Evolutionary conservation across 2,329 filamentous ascomycete species (phyloP), one percentile per base, ranked within the genome.

Genomic region (Chaetomiaceae sp.): DNA sequence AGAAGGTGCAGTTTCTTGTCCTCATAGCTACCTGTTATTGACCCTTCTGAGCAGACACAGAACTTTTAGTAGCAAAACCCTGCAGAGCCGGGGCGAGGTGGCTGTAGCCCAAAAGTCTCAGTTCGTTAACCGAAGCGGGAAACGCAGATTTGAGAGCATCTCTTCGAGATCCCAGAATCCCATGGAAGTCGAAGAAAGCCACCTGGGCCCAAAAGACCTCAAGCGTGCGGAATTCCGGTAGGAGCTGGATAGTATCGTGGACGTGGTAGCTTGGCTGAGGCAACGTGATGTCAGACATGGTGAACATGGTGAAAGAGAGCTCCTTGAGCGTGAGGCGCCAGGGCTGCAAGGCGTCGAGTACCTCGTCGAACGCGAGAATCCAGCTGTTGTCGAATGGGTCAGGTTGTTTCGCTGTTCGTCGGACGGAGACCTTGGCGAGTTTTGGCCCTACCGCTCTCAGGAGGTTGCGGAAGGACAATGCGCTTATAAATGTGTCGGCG

Each of bases 401-500:
- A 9, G 17, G 10, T 5, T 1, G 10, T 34, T 38, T 9, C 19
- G 5, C 2, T 35, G 6, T 23, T 27, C 35, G 25, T 9, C 23
- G 6, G 20, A 48, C 23, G 19, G 9, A 3, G 20, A 48, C 46
- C 46, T 48, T 42, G 30, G 46, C 23, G 2, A 48, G 46, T 10
- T 17, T 16, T n/a, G 38, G n/a, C 12, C 46, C 46, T 25, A 48
- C 19, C 9, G 38, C 46, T 2, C 5, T 20, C 6, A 48, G 16
- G 20, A 48, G 46, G 30, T 48, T 42, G n/a, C 27, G 37, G 14
- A 48, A 42, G 6, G 30, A 42, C 3, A 1, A 6, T 13, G 14
- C 19, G 12, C 8, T 25, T 20, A 48, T 10, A 9, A 1, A 3
- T 3, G 46, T 35, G 12, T 42, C 8, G 4, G 4, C 9, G 19